A percentile compares a stretch with the other conserved stretches of the same genome.
phyloP scores from a whole-genome alignment of 2,329 filamentous ascomycete species.

The Phaeosphaeria sp. region DNA sequence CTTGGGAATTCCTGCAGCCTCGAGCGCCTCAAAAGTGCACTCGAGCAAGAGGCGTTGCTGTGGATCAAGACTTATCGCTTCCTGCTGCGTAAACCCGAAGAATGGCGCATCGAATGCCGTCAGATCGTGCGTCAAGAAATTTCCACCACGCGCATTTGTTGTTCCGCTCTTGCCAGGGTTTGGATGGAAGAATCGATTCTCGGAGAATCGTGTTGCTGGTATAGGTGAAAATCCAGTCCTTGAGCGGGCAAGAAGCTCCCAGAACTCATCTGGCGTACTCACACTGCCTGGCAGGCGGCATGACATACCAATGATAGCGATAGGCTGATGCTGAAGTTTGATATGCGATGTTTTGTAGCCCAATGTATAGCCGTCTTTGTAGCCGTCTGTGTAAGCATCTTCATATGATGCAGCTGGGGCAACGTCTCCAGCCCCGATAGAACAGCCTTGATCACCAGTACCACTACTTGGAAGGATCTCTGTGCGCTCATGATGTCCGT shows the following conservation, averaged over 20 bases:
- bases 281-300: slow-evolving; percentile 33
- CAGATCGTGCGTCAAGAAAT: slow-evolving; percentile 30
- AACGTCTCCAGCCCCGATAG: not conserved
- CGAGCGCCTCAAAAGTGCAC: slow-evolving; percentile 49
- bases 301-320: slow-evolving; percentile 51
- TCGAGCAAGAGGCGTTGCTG: slow-evolving; percentile 45
- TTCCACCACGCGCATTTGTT: slow-evolving; percentile 35
- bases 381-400: slow-evolving; percentile 23
- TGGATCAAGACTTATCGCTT: slow-evolving; percentile 40
- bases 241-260: slow-evolving; percentile 30
- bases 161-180: slow-evolving; percentile 44
- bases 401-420: slow-evolving; percentile 9
- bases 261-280: slow-evolving; percentile 34
- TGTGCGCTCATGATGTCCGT: not conserved
- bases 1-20: slow-evolving; percentile 44
- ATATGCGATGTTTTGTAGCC: slow-evolving; percentile 11
- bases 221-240: slow-evolving; percentile 43
- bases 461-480: not conserved
- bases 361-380: slow-evolving; percentile 21
- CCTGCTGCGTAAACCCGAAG: slow-evolving; percentile 37
- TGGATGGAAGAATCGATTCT: slow-evolving; percentile 47
- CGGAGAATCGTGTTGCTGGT: slow-evolving; percentile 48
- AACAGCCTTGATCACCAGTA: not conserved
- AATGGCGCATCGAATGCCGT: slow-evolving; percentile 38
- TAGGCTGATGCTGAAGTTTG: slow-evolving; percentile 25